Conservation (phyloP, 257 asterid genomes). For the Asclepias syriaca region DNA sequence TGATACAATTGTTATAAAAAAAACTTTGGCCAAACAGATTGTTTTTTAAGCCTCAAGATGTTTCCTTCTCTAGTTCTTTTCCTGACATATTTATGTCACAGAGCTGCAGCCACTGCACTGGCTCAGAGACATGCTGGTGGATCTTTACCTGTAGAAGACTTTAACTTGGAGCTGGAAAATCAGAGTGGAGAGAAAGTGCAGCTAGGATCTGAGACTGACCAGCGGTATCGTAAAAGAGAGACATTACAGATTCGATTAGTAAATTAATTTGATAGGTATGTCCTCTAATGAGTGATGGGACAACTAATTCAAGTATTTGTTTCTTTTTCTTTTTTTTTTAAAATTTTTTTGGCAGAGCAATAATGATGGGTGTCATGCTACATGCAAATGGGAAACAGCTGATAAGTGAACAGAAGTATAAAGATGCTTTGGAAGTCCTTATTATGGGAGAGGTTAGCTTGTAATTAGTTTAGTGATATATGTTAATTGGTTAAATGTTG, state of each 20-base stretch:
- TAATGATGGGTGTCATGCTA: constrained; percentile 98
- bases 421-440: constrained; percentile 91
- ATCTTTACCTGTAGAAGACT: constrained; percentile 82
- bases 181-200: constrained; percentile 85
- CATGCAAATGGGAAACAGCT: constrained; percentile 81
- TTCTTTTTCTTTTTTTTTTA: constrained; percentile 10
- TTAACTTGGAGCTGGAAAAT: constrained; percentile 89
- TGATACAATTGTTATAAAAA: background rate
- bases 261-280: background rate
- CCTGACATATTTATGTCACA: constrained; percentile 21
- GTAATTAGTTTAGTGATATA: background rate
- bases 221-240: constrained; percentile 37
- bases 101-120: constrained; percentile 75
- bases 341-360: constrained; percentile 52
- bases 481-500: too few species aligned
- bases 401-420: constrained; percentile 49
- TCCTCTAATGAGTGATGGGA: background rate
- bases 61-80: constrained; percentile 9
- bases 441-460: constrained; percentile 77
- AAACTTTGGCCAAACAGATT: background rate
- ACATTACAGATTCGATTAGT: background rate
- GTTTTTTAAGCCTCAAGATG: background rate
- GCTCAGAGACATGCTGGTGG: constrained; percentile 82
- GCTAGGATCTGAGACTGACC: constrained; percentile 91
- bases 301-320: background rate